These are phyloP conservation scores for Candida dajiaensis DNA, from an alignment of 805 yeast species.

Conservation along the genomic window DNA sequence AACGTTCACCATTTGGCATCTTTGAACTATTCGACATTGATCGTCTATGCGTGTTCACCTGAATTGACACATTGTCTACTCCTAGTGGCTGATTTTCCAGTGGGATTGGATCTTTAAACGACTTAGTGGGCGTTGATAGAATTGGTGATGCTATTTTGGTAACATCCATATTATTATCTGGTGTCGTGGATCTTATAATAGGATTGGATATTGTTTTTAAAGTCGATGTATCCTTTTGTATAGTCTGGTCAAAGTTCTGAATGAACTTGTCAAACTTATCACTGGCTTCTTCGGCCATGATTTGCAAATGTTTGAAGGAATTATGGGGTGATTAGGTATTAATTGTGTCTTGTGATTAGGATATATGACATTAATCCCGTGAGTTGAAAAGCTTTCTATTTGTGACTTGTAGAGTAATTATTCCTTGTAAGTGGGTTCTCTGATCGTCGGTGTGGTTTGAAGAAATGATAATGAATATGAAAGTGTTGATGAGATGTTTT, in stretches of 20 bases:
- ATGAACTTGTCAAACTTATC: slow-evolving; percentile 33
- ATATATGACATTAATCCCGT: not conserved
- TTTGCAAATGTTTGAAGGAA: no score
- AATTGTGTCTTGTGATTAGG: not conserved
- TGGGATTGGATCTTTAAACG: slow-evolving; percentile 18
- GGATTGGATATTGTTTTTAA: slow-evolving; percentile 17
- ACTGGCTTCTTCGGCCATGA: not conserved
- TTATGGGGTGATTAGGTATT: no score
- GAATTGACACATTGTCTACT: not conserved
- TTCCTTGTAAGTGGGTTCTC: not conserved
- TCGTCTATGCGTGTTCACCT: not conserved
- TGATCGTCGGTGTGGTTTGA: no score
- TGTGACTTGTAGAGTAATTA: no score
- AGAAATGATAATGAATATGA: no score
- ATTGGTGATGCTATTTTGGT: slow-evolving; percentile 14
- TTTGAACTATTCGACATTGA: not conserved
- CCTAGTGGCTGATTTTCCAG: slow-evolving; percentile 19
- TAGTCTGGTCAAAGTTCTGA: slow-evolving; percentile 27
- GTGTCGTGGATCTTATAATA: not conserved
- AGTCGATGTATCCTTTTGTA: slow-evolving; percentile 32
- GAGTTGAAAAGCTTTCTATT: no score
- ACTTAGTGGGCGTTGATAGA: slow-evolving; percentile 22
- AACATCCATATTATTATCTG: not conserved
- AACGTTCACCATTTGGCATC: not conserved
- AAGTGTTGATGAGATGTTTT: no score